phyloP scores from a whole-genome alignment of 257 asterid genomes.

The Solanum infundibuliforme region DNA sequence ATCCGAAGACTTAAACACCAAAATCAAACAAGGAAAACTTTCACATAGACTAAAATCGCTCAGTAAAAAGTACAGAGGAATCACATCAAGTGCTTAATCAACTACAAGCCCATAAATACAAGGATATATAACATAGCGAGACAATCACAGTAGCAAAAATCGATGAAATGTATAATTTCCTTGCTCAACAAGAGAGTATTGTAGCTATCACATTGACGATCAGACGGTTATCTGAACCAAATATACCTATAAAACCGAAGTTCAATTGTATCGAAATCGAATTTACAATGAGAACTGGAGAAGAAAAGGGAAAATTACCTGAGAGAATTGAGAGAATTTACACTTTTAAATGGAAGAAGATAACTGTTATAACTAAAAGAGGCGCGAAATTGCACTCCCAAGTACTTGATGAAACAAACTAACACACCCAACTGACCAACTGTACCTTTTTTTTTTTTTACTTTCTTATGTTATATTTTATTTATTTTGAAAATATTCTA shows the following conservation, averaged over 20 bases:
- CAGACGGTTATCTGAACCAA: not conserved
- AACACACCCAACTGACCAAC: not conserved
- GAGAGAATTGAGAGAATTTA: not conserved
- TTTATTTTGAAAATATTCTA: not conserved
- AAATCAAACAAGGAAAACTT: not conserved
- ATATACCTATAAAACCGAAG: not conserved
- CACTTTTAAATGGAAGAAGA: not conserved
- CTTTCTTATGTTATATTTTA: not conserved
- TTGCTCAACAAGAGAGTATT: not conserved
- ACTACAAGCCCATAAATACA: not conserved
- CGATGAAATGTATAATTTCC: not conserved
- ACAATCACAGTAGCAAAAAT: not conserved
- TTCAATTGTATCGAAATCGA: not conserved
- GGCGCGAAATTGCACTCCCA: not conserved
- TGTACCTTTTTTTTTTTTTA: not conserved
- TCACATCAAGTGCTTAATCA: not conserved
- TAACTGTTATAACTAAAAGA: not conserved
- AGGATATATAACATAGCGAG: not conserved
- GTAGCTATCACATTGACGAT: not conserved
- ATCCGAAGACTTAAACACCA: not conserved
- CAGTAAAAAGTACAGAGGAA: not conserved
- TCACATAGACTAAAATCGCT: not conserved
- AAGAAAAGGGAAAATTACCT: not conserved
- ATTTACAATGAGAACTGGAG: not conserved
- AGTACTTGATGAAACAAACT: not conserved